A percentile compares a stretch with the other conserved stretches of the same genome.
Conservation (phyloP, 495 filamentous ascomycete genomes). For the Copromyces sp. region DNA sequence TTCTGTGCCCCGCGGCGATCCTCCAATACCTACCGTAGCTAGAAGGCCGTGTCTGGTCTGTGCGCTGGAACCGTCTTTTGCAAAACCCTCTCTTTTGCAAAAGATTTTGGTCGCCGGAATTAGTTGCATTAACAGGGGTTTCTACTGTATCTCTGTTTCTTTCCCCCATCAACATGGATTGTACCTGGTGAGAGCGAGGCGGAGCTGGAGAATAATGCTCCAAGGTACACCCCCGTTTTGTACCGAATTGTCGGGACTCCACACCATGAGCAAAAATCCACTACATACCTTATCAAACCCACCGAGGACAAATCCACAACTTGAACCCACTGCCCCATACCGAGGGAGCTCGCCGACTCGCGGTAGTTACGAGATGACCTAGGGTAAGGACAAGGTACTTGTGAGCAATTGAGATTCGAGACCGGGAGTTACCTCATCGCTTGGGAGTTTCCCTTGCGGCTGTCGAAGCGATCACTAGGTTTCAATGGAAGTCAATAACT, state of each 20-base stretch:
- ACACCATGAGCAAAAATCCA: not conserved
- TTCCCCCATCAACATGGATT: not conserved
- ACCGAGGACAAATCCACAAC: not conserved
- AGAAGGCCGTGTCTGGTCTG: no score
- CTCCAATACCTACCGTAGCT: no score
- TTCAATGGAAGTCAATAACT: not conserved
- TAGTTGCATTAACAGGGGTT: no score
- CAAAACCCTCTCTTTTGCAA: no score
- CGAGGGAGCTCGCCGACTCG: not conserved
- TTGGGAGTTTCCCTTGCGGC: no score
- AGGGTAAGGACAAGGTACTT: not conserved
- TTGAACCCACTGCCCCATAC: not conserved
- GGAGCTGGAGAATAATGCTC: no score
- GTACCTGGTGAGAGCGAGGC: no score
- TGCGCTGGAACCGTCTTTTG: no score
- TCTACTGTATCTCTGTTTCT: not conserved
- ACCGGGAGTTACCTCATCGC: no score
- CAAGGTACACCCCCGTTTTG: not conserved
- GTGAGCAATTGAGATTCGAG: not conserved
- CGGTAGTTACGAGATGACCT: not conserved
- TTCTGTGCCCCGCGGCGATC: no score
- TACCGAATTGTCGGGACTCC: not conserved
- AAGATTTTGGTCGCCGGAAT: no score
- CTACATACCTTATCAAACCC: not conserved
- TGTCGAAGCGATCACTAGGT: not conserved